Evolutionary conservation across 2,329 filamentous ascomycete genomes (phyloP), one percentile per base, ranked within the genome.

Genomic region (Claviceps paspali): DNA sequence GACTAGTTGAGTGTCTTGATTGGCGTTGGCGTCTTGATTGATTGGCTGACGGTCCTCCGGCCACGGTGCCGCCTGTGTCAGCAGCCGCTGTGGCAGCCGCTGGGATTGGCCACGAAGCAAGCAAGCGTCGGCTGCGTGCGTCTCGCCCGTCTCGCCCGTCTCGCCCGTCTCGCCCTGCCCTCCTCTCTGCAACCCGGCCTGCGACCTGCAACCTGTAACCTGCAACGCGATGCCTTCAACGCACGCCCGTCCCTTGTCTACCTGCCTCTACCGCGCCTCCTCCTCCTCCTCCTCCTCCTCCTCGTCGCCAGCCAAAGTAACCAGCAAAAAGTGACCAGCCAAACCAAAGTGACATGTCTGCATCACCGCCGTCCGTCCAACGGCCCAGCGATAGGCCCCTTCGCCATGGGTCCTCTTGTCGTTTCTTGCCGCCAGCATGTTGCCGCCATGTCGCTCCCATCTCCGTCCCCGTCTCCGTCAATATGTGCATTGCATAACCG

Each of bases 101-200:
- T 35, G 38, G 31, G 7, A 27, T 35, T 18, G 24, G 33, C 32
- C 22, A 29, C 35, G 38, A 35, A 39, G 32, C 38, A 26, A 3
- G 21, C n/a, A n/a, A 12, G 21, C 38, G 19, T 22, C 38, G 38
- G 37, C 27, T 35, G 37, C 27, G 26, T 38, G 37, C 37, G 37
- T 38, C 32, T 14, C 19, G 29, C 14, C 14, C 35, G 15, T 34
- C 8, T 35, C 29, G 23, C 12, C 28, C 29, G 9, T 30, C 15
- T 8, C 18, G 9, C 18, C 5, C 15, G 23, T 6, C 23, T 10
- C 4, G 23, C 3, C 23, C 28, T 17, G 15, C 12, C 9, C 14
- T 21, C 7, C 21, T 7, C 18, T 11, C 27, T 17, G 14, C 7
- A 9, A 10, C 26, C 24, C 18, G 21, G 29, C 28, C 33, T 18